These are phyloP conservation scores for Tetradesmus lagerheimii DNA, from an alignment of 139 green algal genomes.

Conservation along the genomic window DNA sequence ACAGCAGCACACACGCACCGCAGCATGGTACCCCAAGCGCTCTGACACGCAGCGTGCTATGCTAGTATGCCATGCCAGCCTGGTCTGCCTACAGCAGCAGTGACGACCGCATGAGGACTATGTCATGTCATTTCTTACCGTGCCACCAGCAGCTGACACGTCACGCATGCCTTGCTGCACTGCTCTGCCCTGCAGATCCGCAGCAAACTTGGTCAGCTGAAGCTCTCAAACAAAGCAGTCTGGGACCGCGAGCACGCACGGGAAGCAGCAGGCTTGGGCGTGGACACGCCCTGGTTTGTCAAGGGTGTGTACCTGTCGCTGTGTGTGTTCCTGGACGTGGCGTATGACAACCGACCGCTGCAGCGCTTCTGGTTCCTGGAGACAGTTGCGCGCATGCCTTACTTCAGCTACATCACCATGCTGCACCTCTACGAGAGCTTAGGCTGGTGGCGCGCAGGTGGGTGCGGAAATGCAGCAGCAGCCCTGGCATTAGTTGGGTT, in stretches of 20 bases:
- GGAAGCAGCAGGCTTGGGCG: conserved; percentile 47
- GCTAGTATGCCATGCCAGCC: background rate
- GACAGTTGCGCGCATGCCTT: conserved; percentile 77
- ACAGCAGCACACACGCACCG: background rate
- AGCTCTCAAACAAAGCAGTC: conserved; percentile 85
- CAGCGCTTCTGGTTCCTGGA: conserved; percentile 81
- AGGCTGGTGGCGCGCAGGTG: conserved; percentile 87
- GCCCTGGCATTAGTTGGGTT: too few relatives aligned
- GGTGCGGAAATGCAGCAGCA: background rate
- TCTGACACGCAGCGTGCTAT: too few relatives aligned
- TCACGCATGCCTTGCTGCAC: too few relatives aligned
- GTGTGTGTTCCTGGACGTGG: conserved; percentile 80
- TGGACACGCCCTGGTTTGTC: conserved; percentile 69
- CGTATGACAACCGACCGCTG: conserved; percentile 83
- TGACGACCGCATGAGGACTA: too few relatives aligned
- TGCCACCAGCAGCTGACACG: too few relatives aligned
- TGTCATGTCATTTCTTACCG: too few relatives aligned
- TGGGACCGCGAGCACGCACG: conserved; percentile 79
- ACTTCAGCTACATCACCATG: conserved; percentile 97
- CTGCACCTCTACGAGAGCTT: conserved; percentile 95
- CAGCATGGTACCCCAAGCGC: too few relatives aligned
- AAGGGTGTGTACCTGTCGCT: conserved; percentile 73
- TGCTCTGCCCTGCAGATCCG: conserved; percentile 52
- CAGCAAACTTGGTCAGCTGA: conserved; percentile 68
- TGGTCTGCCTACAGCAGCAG: background rate